Base-by-base conservation (phyloP, 2,329 filamentous ascomycete genomes). In the Stagonosporopsis rhizophila region DNA sequence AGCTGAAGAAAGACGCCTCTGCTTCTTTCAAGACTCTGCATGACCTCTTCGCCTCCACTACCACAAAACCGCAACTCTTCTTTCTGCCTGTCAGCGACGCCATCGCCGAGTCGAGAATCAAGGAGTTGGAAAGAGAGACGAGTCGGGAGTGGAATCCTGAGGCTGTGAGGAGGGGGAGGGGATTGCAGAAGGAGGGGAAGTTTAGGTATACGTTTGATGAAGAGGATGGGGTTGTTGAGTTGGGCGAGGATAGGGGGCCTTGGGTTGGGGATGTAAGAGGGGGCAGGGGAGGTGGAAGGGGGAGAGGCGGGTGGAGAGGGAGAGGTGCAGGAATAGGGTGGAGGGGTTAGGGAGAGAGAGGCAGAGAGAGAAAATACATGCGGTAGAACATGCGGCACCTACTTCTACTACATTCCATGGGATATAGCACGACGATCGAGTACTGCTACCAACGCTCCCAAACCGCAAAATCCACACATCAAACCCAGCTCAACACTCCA, bases 51-150 rank as follows among this genome's bases (percentile, higher is more conserved):
- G 73, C 76, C 40, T 85, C 80, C 17, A 89, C 87, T 0, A 78
- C 77, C 2, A 75, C 85, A 0, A 88, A 88, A 67, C 87, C 87
- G 1, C 84, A 85, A 60, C 75, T 90, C 14, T 89, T 89, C 73
- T 89, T 81, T 73, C 79, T 84, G 39, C 86, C 89, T 2, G 90
- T 92, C 0, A 73, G 85, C 0, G 82, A 86, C 6, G 83, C 87
- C 0, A 77, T 92, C 6, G 89, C 85, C 0, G 81, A 84, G 15
- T 82, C 83, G 41, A 86, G 94, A 12, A 77, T 92, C 4, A 85
- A 88, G 53, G 80, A 81, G 46, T 79, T 90, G 15, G 80, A 83
- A 15, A 69, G 75, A 5, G 73, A 74, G 47, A 81, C 78, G 12
- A 76, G 72, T 51, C 65, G 74, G 15, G 74, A 79, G 41, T 81